Conservation (phyloP, 306 rosid genomes). For the Quercus glauca region DNA sequence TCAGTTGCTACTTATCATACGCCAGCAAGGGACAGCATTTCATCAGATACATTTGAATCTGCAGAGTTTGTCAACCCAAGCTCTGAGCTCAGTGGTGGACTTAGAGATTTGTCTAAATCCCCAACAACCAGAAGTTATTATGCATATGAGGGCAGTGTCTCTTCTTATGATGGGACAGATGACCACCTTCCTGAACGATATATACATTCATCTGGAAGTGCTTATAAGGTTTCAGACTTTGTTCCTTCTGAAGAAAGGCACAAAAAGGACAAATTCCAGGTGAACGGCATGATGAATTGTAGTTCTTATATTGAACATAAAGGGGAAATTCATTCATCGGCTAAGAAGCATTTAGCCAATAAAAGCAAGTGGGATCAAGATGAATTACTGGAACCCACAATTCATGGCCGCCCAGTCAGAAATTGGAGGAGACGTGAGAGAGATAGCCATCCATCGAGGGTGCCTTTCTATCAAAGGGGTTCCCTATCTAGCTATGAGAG, state of each 20-base stretch:
- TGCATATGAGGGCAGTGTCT: slow-evolving; percentile 72
- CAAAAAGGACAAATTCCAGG: slow-evolving; percentile 41
- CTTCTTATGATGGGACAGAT: slow-evolving; percentile 65
- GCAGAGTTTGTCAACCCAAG: slow-evolving; percentile 31
- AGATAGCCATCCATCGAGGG: slow-evolving; percentile 41
- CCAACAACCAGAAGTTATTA: slow-evolving; percentile 34
- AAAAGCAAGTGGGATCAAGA: slow-evolving; percentile 36
- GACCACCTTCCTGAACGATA: slow-evolving; percentile 33
- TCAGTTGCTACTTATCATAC: slow-evolving; percentile 22
- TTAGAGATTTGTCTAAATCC: slow-evolving; percentile 37
- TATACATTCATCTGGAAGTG: slow-evolving; percentile 25
- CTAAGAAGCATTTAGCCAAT: slow-evolving; percentile 35
- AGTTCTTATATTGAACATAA: slow-evolving; percentile 34
- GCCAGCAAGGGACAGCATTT: slow-evolving; percentile 25
- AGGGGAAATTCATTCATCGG: slow-evolving; percentile 21
- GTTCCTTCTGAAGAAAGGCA: slow-evolving; percentile 40
- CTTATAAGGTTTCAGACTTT: slow-evolving; percentile 14
- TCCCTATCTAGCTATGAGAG: slow-evolving; percentile 36
- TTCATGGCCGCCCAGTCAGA: slow-evolving; percentile 21
- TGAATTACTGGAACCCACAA: slow-evolving; percentile 39
- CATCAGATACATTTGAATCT: slow-evolving; percentile 29
- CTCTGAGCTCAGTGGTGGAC: slow-evolving; percentile 37
- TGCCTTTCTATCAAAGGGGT: slow-evolving; percentile 32
- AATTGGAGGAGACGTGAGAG: slow-evolving; percentile 41
- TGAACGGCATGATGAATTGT: slow-evolving; percentile 18